Base-by-base conservation (phyloP, 2,329 filamentous ascomycete genomes). In the Trichoderma sp. region DNA sequence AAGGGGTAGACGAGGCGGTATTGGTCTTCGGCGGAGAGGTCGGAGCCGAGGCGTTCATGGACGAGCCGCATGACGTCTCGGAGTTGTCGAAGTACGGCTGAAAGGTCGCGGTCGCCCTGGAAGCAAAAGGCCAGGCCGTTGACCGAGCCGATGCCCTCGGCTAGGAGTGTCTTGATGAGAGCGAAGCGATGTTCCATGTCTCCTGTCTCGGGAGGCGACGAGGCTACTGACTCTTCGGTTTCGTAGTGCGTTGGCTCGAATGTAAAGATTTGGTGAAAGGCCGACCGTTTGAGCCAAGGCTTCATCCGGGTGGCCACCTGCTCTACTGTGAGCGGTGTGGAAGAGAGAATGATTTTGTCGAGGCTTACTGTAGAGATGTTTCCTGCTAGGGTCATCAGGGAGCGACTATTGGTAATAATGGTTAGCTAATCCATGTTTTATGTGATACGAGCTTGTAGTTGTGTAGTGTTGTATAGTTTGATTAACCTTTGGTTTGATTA, bases 1-100 rank as follows among this genome's bases (percentile, higher is more conserved):
- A 69, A 69, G 13, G 66, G 66, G 15, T 69, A 69, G 17, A 69
- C 12, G 34, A 69, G 47, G 47, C 66, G 55, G 57, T 53, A 69
- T 11, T 69, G 66, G 39, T 69, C 66, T 34, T 69, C 66, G 17
- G 39, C 4, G 9, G 66, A n/a, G n/a, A 69, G 61, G n/a, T 61
- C 55, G 55, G 55, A n/a, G 28, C 55, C 66, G 39, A 69, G 66
- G 3, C 66, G 66, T 15, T 69, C 66, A 26, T 69, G 57, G 30
- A 69, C 66, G 7, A 69, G 39, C 12, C 66, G 66, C 66, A 69
- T 61, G 17, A 47, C 66, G 28, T 69, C 66, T 15, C 66, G 57
- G 15, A 69, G 66, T n/a, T 69, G 66, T 20, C 66, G 57, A 20
- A 69, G 57, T 0, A 69, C 57, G 1, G 66, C 66, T 4, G 66